Conservation (phyloP, 441 rosid species). For the Adansonia madagascariensis region DNA sequence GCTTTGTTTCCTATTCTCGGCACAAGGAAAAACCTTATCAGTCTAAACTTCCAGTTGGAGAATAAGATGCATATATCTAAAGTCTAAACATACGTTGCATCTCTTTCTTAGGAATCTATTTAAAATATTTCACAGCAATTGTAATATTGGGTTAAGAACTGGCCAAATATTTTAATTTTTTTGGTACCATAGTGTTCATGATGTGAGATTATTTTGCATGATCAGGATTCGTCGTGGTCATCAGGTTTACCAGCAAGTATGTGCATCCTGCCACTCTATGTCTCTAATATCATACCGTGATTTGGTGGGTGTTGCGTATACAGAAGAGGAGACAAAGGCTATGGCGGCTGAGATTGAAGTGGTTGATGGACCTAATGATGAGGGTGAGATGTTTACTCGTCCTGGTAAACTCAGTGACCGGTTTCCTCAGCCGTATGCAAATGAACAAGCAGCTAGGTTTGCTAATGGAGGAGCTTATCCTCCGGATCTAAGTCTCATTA, state of each 20-base stretch:
- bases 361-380: slow-evolving; percentile 98
- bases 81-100: no score
- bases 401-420: slow-evolving; percentile 99
- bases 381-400: slow-evolving; percentile 98
- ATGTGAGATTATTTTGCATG: slow-evolving; percentile 35
- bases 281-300: slow-evolving; percentile 94
- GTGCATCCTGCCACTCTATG: slow-evolving; percentile 99
- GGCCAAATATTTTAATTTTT: background rate
- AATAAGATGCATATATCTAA: background rate
- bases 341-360: slow-evolving; percentile 99
- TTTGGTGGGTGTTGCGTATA: slow-evolving; percentile 97
- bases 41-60: background rate
- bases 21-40: background rate
- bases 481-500: slow-evolving; percentile 98
- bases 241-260: slow-evolving; percentile 95
- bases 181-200: background rate
- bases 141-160: no score
- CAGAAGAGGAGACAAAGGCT: slow-evolving; percentile 95
- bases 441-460: slow-evolving; percentile 97
- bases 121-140: background rate
- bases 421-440: slow-evolving; percentile 87
- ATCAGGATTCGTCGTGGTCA: slow-evolving; percentile 99
- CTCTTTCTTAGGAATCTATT: background rate
- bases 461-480: slow-evolving; percentile 99
- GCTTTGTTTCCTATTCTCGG: slow-evolving; percentile 6